Conservation (phyloP, 176 grass and related monocot genomes). For the Aegilops bicornis region DNA sequence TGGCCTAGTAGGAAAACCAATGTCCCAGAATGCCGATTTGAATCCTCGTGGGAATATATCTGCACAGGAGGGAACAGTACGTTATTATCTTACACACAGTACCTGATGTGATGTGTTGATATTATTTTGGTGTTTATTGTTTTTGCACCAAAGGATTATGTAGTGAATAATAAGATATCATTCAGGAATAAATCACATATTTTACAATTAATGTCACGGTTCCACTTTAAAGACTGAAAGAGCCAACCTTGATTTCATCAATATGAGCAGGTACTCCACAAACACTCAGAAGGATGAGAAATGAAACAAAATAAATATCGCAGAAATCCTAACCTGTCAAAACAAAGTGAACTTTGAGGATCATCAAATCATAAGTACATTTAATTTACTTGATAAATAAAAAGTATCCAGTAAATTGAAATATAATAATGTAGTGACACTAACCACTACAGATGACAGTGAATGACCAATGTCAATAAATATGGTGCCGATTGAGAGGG, state of each 20-base stretch:
- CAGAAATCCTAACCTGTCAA: conserved; percentile 79
- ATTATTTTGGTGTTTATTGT: background rate
- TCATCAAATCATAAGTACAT: background rate
- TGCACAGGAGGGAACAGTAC: background rate
- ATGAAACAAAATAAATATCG: conserved; percentile 80
- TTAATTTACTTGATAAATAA: background rate
- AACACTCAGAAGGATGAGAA: conserved; percentile 79
- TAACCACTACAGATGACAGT: conserved; percentile 87
- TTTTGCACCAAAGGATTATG: background rate
- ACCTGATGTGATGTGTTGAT: background rate
- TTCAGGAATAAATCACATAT: background rate
- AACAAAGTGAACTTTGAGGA: background rate
- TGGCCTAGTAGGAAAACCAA: conserved; percentile 78
- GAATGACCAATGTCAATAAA: conserved; percentile 82
- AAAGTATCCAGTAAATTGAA: background rate
- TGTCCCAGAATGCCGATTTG: conserved; percentile 71
- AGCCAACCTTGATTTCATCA: conserved; percentile 71
- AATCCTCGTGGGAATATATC: conserved; percentile 77
- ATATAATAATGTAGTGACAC: conserved; percentile 5
- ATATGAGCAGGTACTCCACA: conserved; percentile 91
- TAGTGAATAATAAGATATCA: background rate
- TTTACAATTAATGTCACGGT: background rate
- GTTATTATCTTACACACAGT: background rate
- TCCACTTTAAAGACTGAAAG: background rate
- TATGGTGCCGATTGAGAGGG: conserved; percentile 74